These are phyloP conservation scores for Bremia lactucae DNA, from an alignment of 352 stramenopile species.

Conservation along the genomic window DNA sequence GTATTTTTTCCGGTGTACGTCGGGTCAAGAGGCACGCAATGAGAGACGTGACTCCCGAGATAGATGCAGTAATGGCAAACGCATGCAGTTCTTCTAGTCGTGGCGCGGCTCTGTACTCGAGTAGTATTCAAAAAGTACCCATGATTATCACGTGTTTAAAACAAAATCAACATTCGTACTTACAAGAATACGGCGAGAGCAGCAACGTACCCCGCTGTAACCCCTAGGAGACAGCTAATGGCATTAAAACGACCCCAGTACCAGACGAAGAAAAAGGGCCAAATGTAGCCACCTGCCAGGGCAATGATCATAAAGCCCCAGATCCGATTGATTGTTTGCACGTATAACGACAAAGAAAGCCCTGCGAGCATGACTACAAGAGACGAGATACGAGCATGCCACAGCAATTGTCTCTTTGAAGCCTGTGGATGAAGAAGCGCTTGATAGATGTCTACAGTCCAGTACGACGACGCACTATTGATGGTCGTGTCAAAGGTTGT, in stretches of 20 bases:
- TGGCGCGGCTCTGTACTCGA: constrained; percentile 28
- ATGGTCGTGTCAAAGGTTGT: no score
- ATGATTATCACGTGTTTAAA: not conserved
- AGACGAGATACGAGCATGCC: no score
- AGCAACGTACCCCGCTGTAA: constrained; percentile 41
- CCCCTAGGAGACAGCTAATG: constrained; percentile 40
- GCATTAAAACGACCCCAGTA: constrained; percentile 76
- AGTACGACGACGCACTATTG: no score
- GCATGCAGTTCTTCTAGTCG: constrained; percentile 40
- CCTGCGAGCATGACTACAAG: constrained; percentile 57
- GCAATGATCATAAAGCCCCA: constrained; percentile 78
- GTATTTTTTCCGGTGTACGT: constrained; percentile 34
- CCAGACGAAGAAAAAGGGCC: constrained; percentile 72
- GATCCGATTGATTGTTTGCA: constrained; percentile 69
- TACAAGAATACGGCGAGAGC: constrained; percentile 61
- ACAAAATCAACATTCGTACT: constrained; percentile 5
- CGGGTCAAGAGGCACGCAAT: constrained; percentile 30
- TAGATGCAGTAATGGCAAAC: constrained; percentile 50
- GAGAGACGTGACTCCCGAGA: constrained; percentile 36
- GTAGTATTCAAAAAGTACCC: constrained; percentile 4
- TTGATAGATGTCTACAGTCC: no score
- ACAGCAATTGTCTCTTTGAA: no score
- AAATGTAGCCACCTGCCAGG: constrained; percentile 52
- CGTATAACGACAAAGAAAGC: constrained; percentile 49
- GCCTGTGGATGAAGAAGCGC: no score